These are phyloP conservation scores for Thielaviopsis musarum DNA, from an alignment of 2,329 filamentous ascomycete genomes.

Conservation along the genomic window DNA sequence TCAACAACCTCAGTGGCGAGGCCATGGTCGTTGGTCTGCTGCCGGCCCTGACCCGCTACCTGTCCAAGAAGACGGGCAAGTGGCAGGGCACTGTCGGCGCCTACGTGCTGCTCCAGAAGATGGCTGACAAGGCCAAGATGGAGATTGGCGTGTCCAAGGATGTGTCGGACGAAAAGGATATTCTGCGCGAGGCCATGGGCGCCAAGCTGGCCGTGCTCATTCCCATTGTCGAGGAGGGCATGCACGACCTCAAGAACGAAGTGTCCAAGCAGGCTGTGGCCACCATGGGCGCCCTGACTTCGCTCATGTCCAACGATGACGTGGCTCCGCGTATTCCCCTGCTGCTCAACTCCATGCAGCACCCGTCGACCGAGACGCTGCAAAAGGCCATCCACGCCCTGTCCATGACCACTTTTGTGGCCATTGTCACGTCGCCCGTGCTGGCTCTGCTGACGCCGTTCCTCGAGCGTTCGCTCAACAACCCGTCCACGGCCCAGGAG, in stretches of 20 bases:
- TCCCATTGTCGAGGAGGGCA: constrained; percentile 75
- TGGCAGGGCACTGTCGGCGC: constrained; percentile 94
- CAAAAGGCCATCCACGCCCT: constrained; percentile 95
- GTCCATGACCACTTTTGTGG: constrained; percentile 96
- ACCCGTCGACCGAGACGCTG: constrained; percentile 72
- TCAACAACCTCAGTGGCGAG: constrained; percentile 63
- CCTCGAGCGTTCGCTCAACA: constrained; percentile 85
- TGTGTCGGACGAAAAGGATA: constrained; percentile 72
- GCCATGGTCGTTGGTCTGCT: constrained; percentile 69
- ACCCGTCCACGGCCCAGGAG: constrained; percentile 78
- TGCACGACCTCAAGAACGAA: constrained; percentile 92
- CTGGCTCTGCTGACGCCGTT: constrained; percentile 87
- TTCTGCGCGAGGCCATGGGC: constrained; percentile 82
- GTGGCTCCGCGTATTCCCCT: constrained; percentile 83
- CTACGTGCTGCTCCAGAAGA: constrained; percentile 68
- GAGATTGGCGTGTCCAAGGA: constrained; percentile 63
- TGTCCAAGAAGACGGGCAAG: constrained; percentile 74
- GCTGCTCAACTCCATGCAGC: constrained; percentile 85
- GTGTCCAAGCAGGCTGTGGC: constrained; percentile 77
- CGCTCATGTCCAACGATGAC: constrained; percentile 89
- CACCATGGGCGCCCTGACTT: constrained; percentile 82
- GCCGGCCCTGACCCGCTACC: constrained; percentile 56
- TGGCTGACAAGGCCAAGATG: constrained; percentile 89
- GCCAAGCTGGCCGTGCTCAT: constrained; percentile 73
- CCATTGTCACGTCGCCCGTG: constrained; percentile 86